A percentile compares a stretch with the other conserved stretches of the same genome.
phyloP scores from a whole-genome alignment of 2,329 filamentous ascomycete species.

The Fusarium oligoseptatum region DNA sequence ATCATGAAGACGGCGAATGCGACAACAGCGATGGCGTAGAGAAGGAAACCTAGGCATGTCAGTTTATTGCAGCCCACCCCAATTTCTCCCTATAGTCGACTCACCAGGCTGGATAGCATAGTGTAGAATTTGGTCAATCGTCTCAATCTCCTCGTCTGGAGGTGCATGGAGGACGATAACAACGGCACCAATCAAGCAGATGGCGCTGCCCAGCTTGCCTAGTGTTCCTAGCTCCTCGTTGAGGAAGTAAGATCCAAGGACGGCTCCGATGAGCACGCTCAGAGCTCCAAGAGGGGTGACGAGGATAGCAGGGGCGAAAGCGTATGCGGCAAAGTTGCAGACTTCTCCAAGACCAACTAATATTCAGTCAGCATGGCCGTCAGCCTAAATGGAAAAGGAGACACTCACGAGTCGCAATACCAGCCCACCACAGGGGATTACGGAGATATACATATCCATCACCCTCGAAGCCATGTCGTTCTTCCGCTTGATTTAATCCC shows the following conservation, averaged over 20 bases:
- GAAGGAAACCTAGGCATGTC: conserved; percentile 78
- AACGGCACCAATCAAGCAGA: conserved; percentile 94
- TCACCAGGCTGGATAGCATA: conserved; percentile 93
- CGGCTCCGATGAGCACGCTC: conserved; percentile 93
- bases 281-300: conserved; percentile 95
- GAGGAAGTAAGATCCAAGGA: conserved; percentile 94
- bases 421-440: conserved; percentile 97
- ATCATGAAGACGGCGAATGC: conserved; percentile 95
- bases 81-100: background rate
- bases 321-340: conserved; percentile 98
- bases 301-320: conserved; percentile 97
- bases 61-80: conserved; percentile 3
- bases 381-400: background rate
- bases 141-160: conserved; percentile 90
- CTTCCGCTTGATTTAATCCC: conserved; percentile 91
- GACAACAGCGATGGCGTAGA: conserved; percentile 85
- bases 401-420: conserved; percentile 85
- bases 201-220: conserved; percentile 94
- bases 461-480: conserved; percentile 94
- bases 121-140: conserved; percentile 90
- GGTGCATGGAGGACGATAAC: conserved; percentile 98
- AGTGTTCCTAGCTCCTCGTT: conserved; percentile 90
- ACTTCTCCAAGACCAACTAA: conserved; percentile 92
- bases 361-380: conserved; percentile 35
- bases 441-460: conserved; percentile 95